Percentiles rank a stretch among this genome's conserved stretches.
Evolutionary conservation across 345 rosid species (phyloP).

Genomic region (Eucalyptus paniculata): DNA sequence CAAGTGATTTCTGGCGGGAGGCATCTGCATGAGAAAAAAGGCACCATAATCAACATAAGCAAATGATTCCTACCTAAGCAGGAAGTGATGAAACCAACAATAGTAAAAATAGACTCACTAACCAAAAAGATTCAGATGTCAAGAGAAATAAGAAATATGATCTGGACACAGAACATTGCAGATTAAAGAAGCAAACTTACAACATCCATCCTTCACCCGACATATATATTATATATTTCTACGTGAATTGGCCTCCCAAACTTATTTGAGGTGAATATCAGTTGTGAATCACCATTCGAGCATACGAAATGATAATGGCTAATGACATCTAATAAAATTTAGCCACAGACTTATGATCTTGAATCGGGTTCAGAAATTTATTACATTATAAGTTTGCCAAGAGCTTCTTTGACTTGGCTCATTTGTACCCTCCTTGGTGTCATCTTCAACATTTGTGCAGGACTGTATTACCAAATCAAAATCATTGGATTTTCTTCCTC

Average conservation of each 20-base stretch:
- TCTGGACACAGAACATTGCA: not conserved
- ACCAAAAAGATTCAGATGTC: not conserved
- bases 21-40: constrained; percentile 35
- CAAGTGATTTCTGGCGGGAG: constrained; percentile 92
- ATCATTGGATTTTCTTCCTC: too few relatives aligned
- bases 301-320: too few relatives aligned
- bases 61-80: not conserved
- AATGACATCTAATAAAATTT: too few relatives aligned
- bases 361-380: too few relatives aligned
- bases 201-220: not conserved
- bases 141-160: not conserved
- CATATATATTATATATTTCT: not conserved
- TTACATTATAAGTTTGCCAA: too few relatives aligned
- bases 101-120: not conserved
- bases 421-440: too few relatives aligned
- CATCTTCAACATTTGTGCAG: too few relatives aligned
- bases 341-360: too few relatives aligned
- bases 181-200: not conserved
- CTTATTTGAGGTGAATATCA: too few relatives aligned
- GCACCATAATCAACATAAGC: not conserved
- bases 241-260: not conserved
- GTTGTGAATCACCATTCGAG: too few relatives aligned
- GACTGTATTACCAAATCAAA: too few relatives aligned
- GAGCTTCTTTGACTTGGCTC: too few relatives aligned
- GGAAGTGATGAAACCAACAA: not conserved